Conservation (phyloP, 139 green algal species). For the Chlorella sp. region DNA sequence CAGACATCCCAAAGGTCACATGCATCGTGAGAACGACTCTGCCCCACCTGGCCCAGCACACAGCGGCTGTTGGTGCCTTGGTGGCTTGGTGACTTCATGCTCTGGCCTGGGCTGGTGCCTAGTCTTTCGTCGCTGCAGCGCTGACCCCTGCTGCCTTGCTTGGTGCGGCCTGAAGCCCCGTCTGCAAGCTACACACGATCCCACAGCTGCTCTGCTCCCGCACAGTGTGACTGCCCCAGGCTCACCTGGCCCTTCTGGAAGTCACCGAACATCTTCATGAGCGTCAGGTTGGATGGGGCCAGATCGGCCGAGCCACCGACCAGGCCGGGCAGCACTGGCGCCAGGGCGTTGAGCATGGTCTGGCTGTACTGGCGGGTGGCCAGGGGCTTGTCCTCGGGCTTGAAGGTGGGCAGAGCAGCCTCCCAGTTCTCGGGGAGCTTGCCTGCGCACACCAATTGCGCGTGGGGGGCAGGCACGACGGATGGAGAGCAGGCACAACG, state of each 20-base stretch:
- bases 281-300: constrained; percentile 97
- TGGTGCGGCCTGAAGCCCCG: background rate
- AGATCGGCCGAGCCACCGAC: constrained; percentile 95
- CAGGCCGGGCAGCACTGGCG: constrained; percentile 84
- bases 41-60: no score
- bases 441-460: background rate
- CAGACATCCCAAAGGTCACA: no score
- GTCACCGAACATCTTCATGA: constrained; percentile 97
- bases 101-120: no score
- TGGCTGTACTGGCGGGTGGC: constrained; percentile 94
- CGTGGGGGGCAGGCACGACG: background rate
- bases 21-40: no score
- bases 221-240: background rate
- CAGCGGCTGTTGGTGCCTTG: no score
- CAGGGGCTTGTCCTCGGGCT: constrained; percentile 86
- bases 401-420: constrained; percentile 83
- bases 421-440: constrained; percentile 52
- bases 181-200: background rate
- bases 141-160: no score
- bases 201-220: background rate
- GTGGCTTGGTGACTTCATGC: no score
- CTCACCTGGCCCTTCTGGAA: constrained; percentile 91
- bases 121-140: no score
- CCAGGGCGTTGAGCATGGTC: constrained; percentile 95
- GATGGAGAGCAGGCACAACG: no score